These are phyloP conservation scores for Panicum miliaceum DNA, from an alignment of 176 grass and related monocot species.

Conservation along the genomic window DNA sequence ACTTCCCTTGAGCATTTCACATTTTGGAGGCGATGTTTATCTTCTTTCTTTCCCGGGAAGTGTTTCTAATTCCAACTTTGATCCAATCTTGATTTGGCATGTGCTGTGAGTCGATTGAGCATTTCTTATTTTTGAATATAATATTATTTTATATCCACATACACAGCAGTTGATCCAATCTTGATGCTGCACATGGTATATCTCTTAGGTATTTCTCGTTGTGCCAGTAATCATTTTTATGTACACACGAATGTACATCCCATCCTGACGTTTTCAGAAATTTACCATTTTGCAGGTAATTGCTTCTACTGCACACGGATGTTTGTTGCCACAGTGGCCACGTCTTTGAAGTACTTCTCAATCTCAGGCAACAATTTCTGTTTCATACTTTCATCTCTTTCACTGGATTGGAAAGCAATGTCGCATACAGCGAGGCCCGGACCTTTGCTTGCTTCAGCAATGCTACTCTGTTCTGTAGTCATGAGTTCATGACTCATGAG, in stretches of 20 bases:
- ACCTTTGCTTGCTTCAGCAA: neutral
- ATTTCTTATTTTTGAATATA: neutral
- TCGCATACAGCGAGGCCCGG: neutral
- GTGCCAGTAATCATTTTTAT: neutral
- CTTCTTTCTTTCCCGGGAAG: neutral
- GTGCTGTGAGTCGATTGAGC: neutral
- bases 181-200: neutral
- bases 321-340: neutral
- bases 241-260: neutral
- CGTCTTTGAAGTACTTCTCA: neutral
- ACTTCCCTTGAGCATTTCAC: neutral
- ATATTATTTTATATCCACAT: neutral
- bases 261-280: neutral
- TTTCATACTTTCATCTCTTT: neutral
- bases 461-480: neutral
- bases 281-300: neutral
- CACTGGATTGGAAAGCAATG: neutral
- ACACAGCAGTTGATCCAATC: constrained; percentile 11
- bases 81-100: neutral
- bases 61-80: neutral
- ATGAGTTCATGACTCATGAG: neutral
- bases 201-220: neutral
- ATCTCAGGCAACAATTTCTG: neutral
- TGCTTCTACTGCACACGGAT: neutral
- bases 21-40: neutral